These are phyloP conservation scores for Rhynchosporium graminicola DNA, from an alignment of 2,329 filamentous ascomycete genomes.

Conservation along the genomic window DNA sequence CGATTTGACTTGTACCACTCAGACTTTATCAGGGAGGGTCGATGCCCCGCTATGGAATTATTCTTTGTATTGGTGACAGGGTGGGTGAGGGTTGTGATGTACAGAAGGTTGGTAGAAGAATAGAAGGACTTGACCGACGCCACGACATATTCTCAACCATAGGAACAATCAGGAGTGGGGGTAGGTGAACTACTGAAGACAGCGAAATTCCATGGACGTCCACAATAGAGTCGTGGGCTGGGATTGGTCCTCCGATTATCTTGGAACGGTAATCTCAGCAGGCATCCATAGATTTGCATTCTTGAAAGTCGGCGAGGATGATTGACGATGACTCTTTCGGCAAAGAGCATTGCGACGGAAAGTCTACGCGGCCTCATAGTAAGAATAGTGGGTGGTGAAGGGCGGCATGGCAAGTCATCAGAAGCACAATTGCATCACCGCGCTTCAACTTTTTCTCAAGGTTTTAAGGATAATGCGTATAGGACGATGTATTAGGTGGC, in stretches of 20 bases:
- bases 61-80: not conserved
- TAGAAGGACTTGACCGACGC: not conserved
- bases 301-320: not conserved
- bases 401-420: constrained; percentile 3
- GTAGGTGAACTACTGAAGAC: not conserved
- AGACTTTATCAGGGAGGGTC: not conserved
- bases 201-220: not conserved
- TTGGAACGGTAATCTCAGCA: not conserved
- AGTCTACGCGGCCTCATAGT: constrained; percentile 4
- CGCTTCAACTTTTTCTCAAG: not conserved
- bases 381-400: not conserved
- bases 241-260: not conserved
- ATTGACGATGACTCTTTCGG: constrained; percentile 5
- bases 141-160: not conserved
- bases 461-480: too few relatives aligned
- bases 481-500: not conserved
- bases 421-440: constrained; percentile 7
- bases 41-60: constrained; percentile 3
- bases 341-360: not conserved
- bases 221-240: not conserved
- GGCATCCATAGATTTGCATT: not conserved
- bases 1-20: not conserved
- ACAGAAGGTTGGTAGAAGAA: constrained; percentile 2
- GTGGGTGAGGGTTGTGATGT: not conserved
- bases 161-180: not conserved